A percentile compares a stretch with the other conserved stretches of the same genome.
Evolutionary conservation across 208 protist genomes (phyloP).

Genomic region (Acanthamoeba polyphaga): DNA sequence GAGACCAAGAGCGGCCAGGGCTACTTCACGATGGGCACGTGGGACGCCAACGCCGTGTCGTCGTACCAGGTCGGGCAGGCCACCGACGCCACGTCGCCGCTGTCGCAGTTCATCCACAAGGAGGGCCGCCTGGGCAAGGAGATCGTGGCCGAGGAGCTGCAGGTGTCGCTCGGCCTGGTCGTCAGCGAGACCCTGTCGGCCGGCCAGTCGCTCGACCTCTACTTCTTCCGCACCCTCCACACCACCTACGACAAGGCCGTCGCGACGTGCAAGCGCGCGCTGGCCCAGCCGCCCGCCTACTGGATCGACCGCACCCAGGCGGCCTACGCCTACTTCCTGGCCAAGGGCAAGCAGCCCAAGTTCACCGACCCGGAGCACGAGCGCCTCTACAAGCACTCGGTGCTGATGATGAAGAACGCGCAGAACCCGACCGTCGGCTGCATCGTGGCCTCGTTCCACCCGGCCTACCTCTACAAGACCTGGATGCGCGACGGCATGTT

Average conservation of each 20-base stretch:
- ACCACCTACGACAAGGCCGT: background rate
- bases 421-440: constrained; percentile 79
- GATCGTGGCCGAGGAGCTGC: background rate
- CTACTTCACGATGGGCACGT: constrained; percentile 26
- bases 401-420: constrained; percentile 78
- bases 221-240: constrained; percentile 10
- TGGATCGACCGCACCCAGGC: background rate
- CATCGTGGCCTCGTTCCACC: constrained; percentile 74
- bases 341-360: constrained; percentile 75
- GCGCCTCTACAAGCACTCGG: constrained; percentile 27
- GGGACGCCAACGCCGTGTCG: constrained; percentile 8
- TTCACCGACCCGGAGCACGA: constrained; percentile 2
- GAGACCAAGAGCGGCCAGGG: constrained; percentile 19
- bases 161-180: constrained; percentile 33
- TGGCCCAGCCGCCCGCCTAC: constrained; percentile 9
- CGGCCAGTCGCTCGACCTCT: constrained; percentile 3
- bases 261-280: background rate
- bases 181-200: background rate
- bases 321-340: constrained; percentile 36
- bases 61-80: constrained; percentile 12
- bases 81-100: background rate
- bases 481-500: constrained; percentile 78
- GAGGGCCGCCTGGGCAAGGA: constrained; percentile 2
- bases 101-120: constrained; percentile 29
- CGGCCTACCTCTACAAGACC: constrained; percentile 59